Evolutionary conservation across 257 asterid genomes (phyloP), one percentile per base, ranked within the genome.

Genomic region (Rauvolfia tetraphylla): DNA sequence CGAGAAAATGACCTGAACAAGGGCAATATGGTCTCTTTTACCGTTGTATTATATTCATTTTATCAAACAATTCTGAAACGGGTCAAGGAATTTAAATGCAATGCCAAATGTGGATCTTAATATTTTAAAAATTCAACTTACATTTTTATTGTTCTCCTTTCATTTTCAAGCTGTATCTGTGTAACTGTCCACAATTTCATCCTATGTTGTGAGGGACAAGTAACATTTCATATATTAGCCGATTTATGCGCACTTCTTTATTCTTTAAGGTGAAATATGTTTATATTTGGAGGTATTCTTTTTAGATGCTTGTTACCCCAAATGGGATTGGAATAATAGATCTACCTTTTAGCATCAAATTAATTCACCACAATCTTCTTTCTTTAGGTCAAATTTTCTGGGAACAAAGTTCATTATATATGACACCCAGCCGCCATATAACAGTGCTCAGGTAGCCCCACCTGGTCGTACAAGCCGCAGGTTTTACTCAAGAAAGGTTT

Each of bases 331-430:
- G 69, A 7, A 36, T 7, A 66, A 38, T 38, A n/a, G 22, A 66
- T 66, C 27, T 2, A 22, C 49, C 38, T 2, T n/a, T 20, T 18
- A 2, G 2, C 38, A 22, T 39, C 71, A 7, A 22, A 36, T 39
- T 66, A 66, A 38, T 38, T 38, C 2, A 7, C 13, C 7, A 22
- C 48, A 61, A 58, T 73, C 56, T 41, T 14, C 77, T 83, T 41
- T 27, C 36, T 70, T 41, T 84, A 92, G 97, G 92, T 91, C 97
- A 42, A 92, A 92, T 80, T 92, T 90, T 76, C 90, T 92, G 20
- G 97, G 97, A 27, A 89, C 97, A 0, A 92, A 92, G 86, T 92
- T 92, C 88, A 85, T 90, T 80, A 87, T 92, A 33, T 92, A 89
- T 65, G 97, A 92, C 84, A 90, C 90, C 7, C 95, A 88, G 58